Conservation (phyloP, 352 stramenopile genomes). For the Globisporangium uncinulatum region DNA sequence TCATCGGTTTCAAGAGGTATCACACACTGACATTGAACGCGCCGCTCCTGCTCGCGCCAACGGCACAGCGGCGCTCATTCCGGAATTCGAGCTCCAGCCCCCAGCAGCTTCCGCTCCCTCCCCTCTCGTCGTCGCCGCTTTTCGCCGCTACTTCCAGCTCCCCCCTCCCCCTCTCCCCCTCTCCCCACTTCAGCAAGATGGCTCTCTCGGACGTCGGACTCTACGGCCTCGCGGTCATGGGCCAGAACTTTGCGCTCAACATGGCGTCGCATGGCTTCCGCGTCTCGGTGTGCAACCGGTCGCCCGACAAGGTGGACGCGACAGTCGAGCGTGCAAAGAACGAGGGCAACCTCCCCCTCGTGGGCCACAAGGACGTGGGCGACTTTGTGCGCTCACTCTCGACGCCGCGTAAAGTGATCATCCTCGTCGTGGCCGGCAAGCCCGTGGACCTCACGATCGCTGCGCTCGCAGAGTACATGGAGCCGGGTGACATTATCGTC, state of each 20-base stretch:
- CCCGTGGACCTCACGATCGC: constrained; percentile 93
- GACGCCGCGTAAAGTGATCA: constrained; percentile 96
- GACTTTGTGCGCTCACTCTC: constrained; percentile 91
- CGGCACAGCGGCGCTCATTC: constrained; percentile 14
- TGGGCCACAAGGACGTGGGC: constrained; percentile 89
- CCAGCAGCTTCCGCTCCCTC: not conserved
- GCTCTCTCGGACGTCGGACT: constrained; percentile 83
- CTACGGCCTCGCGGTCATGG: constrained; percentile 93
- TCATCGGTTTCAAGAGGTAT: constrained; percentile 14
- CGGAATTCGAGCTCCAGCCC: constrained; percentile 21
- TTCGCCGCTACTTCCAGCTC: not conserved
- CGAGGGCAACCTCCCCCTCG: constrained; percentile 94
- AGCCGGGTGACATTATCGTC: constrained; percentile 96
- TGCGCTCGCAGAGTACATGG: constrained; percentile 81
- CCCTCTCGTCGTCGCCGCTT: not conserved
- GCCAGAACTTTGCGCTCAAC: constrained; percentile 99
- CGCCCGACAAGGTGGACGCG: constrained; percentile 94
- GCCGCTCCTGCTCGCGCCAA: not conserved
- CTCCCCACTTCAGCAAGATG: constrained; percentile 25
- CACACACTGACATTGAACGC: not conserved
- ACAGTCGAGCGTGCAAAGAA: constrained; percentile 93
- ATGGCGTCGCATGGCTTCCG: constrained; percentile 97
- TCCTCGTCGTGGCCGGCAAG: constrained; percentile 97
- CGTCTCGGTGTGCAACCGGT: constrained; percentile 97
- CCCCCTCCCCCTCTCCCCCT: constrained; percentile 1